A percentile compares a stretch with the other conserved stretches of the same genome.
Conservation (phyloP, 2,329 filamentous ascomycete genomes). For the Colletotrichum sp. region DNA sequence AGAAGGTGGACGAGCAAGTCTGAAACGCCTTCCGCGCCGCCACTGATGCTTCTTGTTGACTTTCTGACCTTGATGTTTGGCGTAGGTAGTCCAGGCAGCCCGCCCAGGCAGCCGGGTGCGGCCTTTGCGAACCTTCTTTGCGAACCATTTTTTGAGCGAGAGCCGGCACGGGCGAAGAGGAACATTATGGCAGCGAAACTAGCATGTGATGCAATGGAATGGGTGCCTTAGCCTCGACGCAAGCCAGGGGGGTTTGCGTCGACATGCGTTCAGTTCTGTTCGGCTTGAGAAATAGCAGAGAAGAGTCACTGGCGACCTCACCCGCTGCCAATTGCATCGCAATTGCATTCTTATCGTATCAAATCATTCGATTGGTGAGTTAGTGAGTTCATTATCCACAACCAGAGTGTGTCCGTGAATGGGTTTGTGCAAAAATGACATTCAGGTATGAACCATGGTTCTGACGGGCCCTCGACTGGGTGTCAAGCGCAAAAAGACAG, state of each 20-base stretch:
- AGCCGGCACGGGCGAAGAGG: background rate
- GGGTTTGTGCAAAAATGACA: background rate
- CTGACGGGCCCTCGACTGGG: background rate
- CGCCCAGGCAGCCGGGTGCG: no score
- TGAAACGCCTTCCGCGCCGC: background rate
- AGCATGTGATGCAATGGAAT: background rate
- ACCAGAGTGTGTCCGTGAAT: background rate
- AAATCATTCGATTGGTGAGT: no score
- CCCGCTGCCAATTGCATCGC: background rate
- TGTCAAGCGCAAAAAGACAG: no score
- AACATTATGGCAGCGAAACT: background rate
- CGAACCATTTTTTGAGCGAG: background rate
- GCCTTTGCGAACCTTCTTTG: no score
- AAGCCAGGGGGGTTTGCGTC: background rate
- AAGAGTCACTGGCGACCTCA: background rate
- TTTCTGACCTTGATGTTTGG: background rate
- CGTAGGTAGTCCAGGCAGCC: background rate
- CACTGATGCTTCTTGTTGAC: background rate
- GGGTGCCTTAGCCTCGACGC: background rate
- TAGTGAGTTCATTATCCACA: background rate
- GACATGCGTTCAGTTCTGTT: background rate
- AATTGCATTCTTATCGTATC: background rate
- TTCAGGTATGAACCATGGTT: background rate
- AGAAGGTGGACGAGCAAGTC: background rate
- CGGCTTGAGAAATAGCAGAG: background rate